Conservation (phyloP, 345 rosid species). For the Syzygium aromaticum region DNA sequence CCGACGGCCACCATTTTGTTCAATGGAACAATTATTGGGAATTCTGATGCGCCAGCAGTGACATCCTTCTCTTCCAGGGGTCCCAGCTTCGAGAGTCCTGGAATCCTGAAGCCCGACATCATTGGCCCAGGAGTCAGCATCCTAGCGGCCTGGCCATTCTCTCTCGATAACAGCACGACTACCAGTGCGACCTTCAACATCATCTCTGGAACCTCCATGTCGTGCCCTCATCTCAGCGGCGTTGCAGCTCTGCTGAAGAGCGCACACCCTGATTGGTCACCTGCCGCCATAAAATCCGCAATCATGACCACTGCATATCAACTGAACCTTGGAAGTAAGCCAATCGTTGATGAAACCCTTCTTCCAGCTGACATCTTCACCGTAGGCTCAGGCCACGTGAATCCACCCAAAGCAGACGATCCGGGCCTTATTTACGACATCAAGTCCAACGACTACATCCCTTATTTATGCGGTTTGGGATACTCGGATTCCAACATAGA, state of each 20-base stretch:
- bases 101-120: conserved; percentile 23
- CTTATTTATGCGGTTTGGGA: conserved; percentile 12
- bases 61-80: conserved; percentile 25
- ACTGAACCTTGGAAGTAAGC: neutral
- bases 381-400: conserved; percentile 13
- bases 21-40: conserved; percentile 11
- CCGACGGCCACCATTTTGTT: conserved; percentile 5
- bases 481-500: conserved; percentile 1
- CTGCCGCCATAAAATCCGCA: conserved; percentile 20
- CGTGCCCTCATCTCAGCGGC: conserved; percentile 23
- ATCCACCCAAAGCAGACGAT: conserved; percentile 7
- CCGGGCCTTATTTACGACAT: conserved; percentile 19
- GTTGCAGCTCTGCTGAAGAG: conserved; percentile 15
- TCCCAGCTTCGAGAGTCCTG: conserved; percentile 4
- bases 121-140: conserved; percentile 21
- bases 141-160: conserved; percentile 18
- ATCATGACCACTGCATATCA: conserved; percentile 16
- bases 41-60: conserved; percentile 9
- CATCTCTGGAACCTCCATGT: conserved; percentile 23
- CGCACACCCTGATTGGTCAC: conserved; percentile 16
- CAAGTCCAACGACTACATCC: conserved; percentile 8
- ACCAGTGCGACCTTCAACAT: conserved; percentile 2
- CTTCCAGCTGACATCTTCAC: conserved; percentile 4
- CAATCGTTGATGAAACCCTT: conserved; percentile 1
- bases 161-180: neutral